Percentiles rank a stretch among this genome's conserved stretches.
phyloP scores from a whole-genome alignment of 495 filamentous ascomycete species.

The Choiromyces venosus region DNA sequence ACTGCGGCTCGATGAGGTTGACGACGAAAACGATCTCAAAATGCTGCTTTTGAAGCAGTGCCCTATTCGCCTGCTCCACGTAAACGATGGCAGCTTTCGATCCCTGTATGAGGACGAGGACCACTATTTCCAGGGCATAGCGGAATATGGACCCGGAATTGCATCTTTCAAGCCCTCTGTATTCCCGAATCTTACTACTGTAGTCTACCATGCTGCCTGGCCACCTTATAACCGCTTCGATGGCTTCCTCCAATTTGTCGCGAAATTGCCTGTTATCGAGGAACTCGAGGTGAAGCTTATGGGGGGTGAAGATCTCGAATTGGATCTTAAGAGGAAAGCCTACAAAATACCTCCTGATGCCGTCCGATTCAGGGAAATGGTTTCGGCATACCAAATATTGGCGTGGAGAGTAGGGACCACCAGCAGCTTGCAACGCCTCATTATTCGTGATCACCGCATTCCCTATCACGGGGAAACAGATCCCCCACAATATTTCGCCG shows the following conservation, averaged over 20 bases:
- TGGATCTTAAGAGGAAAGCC: slow-evolving; percentile 26
- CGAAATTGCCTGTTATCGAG: slow-evolving; percentile 8
- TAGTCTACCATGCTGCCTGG: slow-evolving; percentile 33
- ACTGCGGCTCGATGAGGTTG: slow-evolving; percentile 20
- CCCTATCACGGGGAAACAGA: background rate
- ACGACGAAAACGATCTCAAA: slow-evolving; percentile 25
- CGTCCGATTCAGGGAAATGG: slow-evolving; percentile 25
- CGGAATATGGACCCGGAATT: slow-evolving; percentile 11
- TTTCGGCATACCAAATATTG: slow-evolving; percentile 24
- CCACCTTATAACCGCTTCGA: slow-evolving; percentile 24
- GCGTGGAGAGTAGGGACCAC: slow-evolving; percentile 24
- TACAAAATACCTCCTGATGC: slow-evolving; percentile 24
- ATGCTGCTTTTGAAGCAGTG: slow-evolving; percentile 31
- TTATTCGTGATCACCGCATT: background rate
- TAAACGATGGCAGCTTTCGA: slow-evolving; percentile 29
- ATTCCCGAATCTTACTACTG: slow-evolving; percentile 20
- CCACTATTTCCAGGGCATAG: slow-evolving; percentile 9
- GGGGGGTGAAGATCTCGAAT: slow-evolving; percentile 22
- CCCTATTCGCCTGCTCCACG: slow-evolving; percentile 15
- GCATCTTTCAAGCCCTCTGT: slow-evolving; percentile 25
- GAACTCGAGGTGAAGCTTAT: slow-evolving; percentile 28
- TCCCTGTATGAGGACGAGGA: slow-evolving; percentile 13
- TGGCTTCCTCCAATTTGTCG: slow-evolving; percentile 30
- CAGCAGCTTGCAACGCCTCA: background rate
- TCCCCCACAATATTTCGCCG: background rate